phyloP scores from a whole-genome alignment of 352 stramenopile species.

The Aphanomyces cochlioides region DNA sequence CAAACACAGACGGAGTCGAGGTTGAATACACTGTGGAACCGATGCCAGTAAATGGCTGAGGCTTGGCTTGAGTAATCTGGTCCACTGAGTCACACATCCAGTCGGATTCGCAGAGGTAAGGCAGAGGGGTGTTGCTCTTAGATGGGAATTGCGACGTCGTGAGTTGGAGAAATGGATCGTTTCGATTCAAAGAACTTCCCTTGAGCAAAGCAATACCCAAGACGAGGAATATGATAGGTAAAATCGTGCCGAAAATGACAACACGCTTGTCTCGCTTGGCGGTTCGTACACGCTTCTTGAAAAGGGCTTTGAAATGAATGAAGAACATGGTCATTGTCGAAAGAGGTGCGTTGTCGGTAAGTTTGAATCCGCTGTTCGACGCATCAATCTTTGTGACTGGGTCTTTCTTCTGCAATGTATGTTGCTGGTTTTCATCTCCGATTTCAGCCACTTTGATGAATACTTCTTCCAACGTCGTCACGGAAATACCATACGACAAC shows the following conservation, averaged over 20 bases:
- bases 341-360: too few species aligned
- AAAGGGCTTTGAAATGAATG: slow-evolving; percentile 42
- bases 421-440: slow-evolving; percentile 3
- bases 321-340: too few species aligned
- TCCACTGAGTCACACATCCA: slow-evolving; percentile 19
- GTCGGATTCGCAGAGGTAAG: slow-evolving; percentile 27
- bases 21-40: neutral
- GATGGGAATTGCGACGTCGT: slow-evolving; percentile 5
- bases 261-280: slow-evolving; percentile 87
- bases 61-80: neutral
- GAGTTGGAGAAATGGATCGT: slow-evolving; percentile 36
- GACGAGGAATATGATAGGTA: slow-evolving; percentile 74
- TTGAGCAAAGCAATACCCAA: slow-evolving; percentile 57
- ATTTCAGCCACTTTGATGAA: slow-evolving; percentile 71
- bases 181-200: slow-evolving; percentile 32
- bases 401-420: neutral
- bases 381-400: too few species aligned
- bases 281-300: slow-evolving; percentile 80
- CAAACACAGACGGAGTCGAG: slow-evolving; percentile 48
- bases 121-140: slow-evolving; percentile 10
- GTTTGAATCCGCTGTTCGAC: too few species aligned
- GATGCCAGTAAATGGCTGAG: neutral
- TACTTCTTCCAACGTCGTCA: slow-evolving; percentile 86
- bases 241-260: slow-evolving; percentile 54
- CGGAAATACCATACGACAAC: slow-evolving; percentile 61